Evolutionary conservation across 2,329 filamentous ascomycete genomes (phyloP), one percentile per base, ranked within the genome.

Genomic region (Colletotrichum sojae): DNA sequence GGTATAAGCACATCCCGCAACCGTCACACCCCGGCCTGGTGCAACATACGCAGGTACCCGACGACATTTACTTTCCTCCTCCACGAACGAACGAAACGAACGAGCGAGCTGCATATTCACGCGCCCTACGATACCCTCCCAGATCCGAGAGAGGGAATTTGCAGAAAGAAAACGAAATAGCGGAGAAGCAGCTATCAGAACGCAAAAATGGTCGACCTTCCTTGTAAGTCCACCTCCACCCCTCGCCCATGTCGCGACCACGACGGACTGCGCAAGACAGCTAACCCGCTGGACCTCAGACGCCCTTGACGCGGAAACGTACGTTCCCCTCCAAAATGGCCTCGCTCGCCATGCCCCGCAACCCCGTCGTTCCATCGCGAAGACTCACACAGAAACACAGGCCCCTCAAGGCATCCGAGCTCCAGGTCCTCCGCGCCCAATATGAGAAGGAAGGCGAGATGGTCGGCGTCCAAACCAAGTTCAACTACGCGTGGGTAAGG

Each of bases 361-460:
- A 39, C 43, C 22, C 36, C 20, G 16, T 13, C 13, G 20, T 31
- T 13, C 18, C 18, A 36, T 39, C 54, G 16, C 13, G 4, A 25
- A 25, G 31, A 55, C 69, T 71, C 13, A 71, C 58, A 39, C 8
- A 49, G 9, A n/a, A 12, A 4, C 45, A 73, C 75, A 96, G 94
- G 78, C 93, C 96, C 74, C 88, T 99, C 72, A 97, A 96, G 83
- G 90, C 94, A 65, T 92, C 94, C 58, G 96, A 99, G 83, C 91
- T 99, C 70, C 91, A 95, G 80, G 96, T 98, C 71, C 88, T 99
- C 62, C 93, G 95, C 73, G 87, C 93, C 70, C 96, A 99, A 81
- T 99, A 96, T 80, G 95, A 98, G 79, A 97, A 97, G 79, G 96
- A 99, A 83, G 96, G 95, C 74, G 94, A 97, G 76, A 97, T 97